A percentile compares a stretch with the other conserved stretches of the same genome.
Conservation (phyloP, 139 green algal genomes). For the Gonium pectorale region DNA sequence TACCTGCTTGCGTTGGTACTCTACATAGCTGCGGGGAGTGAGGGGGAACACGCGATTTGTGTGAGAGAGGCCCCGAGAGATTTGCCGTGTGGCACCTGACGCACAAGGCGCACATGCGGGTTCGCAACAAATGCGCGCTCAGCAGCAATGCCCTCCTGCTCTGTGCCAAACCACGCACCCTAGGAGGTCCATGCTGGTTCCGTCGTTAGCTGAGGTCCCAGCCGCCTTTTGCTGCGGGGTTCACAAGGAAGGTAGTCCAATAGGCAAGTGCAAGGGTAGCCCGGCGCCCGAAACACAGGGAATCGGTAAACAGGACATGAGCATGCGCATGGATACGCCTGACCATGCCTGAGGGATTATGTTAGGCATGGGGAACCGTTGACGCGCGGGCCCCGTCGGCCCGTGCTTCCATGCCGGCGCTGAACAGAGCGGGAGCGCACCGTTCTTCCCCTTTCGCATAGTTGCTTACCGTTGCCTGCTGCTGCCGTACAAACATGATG, state of each 20-base stretch:
- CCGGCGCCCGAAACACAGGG: not conserved
- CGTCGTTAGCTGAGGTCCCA: not conserved
- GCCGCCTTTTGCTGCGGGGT: conserved; percentile 19
- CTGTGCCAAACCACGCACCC: not conserved
- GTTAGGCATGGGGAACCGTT: no score
- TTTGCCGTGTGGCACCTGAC: not conserved
- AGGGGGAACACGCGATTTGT: not conserved
- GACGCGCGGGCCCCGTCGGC: no score
- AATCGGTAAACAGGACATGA: not conserved
- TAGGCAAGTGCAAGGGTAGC: not conserved
- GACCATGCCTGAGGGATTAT: not conserved
- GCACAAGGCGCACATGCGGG: not conserved
- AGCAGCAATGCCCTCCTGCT: not conserved
- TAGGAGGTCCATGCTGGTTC: conserved; percentile 18
- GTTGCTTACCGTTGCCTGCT: conserved; percentile 9
- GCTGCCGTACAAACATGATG: conserved; percentile 36
- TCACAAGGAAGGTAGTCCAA: not conserved
- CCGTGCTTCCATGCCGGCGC: no score
- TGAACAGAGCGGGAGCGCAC: no score
- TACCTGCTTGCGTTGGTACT: conserved; percentile 50
- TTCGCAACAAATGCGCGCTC: not conserved
- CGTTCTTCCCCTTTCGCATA: no score
- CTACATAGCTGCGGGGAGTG: conserved; percentile 28
- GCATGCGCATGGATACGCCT: not conserved
- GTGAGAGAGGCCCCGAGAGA: not conserved